Conservation (phyloP, 257 asterid species). For the Nicotiana attenuata region DNA sequence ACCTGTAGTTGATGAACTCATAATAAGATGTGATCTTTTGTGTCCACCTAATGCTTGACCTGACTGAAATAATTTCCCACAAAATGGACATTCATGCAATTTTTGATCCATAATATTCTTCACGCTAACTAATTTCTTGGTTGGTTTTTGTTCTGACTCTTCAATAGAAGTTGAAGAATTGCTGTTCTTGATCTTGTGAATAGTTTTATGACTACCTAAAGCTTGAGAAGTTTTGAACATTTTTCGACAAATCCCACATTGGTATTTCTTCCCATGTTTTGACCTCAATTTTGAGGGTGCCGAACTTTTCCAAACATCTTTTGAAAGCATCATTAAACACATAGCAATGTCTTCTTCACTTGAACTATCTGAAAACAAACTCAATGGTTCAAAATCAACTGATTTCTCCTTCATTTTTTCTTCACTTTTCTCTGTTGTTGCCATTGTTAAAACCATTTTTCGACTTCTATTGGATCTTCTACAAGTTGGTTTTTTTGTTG, state of each 20-base stretch:
- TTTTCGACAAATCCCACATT: conserved; percentile 33
- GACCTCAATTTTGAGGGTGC: not conserved
- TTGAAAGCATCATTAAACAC: conserved; percentile 64
- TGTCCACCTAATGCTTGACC: conserved; percentile 73
- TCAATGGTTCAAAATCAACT: conserved; percentile 19
- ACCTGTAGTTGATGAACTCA: conserved; percentile 15
- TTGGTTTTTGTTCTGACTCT: not conserved
- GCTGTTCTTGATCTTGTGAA: conserved; percentile 4
- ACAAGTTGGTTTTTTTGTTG: conserved; percentile 26
- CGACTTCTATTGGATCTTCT: conserved; percentile 28
- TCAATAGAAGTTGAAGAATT: not conserved
- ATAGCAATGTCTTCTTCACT: conserved; percentile 51
- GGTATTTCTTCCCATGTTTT: conserved; percentile 1
- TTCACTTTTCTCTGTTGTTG: not conserved
- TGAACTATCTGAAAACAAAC: conserved; percentile 25
- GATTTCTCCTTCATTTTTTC: conserved; percentile 2
- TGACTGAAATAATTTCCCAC: conserved; percentile 46
- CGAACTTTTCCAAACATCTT: conserved; percentile 33
- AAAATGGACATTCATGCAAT: conserved; percentile 45
- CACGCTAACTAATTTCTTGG: not conserved
- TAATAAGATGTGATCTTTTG: conserved; percentile 43
- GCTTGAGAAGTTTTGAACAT: conserved; percentile 42
- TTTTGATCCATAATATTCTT: not conserved
- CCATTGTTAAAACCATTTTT: not conserved
- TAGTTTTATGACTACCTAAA: conserved; percentile 37